phyloP scores from a whole-genome alignment of 2,329 filamentous ascomycete species.

The Lecanicillium sp. region DNA sequence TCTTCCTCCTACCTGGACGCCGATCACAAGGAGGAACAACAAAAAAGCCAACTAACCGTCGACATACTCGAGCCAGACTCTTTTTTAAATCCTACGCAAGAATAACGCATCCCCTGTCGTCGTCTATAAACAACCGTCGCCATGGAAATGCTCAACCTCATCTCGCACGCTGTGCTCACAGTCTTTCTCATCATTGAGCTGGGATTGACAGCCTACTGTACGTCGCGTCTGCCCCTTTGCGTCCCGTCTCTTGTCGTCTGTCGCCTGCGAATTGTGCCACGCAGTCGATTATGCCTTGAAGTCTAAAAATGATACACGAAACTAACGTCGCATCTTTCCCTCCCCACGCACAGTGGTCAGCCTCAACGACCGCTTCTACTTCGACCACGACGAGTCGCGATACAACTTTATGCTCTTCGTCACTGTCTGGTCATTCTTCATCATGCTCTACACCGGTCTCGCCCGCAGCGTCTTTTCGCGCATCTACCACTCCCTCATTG shows the following conservation, averaged over 20 bases:
- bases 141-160: constrained; percentile 50
- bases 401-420: constrained; percentile 76
- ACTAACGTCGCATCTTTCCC: neutral
- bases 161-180: constrained; percentile 55
- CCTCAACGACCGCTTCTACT: constrained; percentile 21
- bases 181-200: constrained; percentile 67
- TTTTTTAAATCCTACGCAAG: no score
- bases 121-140: constrained; percentile 12
- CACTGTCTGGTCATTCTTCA: constrained; percentile 65
- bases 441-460: constrained; percentile 61
- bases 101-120: no score
- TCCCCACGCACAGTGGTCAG: constrained; percentile 40
- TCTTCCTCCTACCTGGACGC: neutral
- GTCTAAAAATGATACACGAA: neutral
- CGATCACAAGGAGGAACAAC: neutral
- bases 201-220: constrained; percentile 67
- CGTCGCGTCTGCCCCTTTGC: constrained; percentile 14
- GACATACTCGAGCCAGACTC: neutral
- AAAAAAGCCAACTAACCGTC: neutral
- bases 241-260: neutral
- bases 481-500: constrained; percentile 54
- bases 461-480: constrained; percentile 54
- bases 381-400: constrained; percentile 35
- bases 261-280: no score
- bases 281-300: constrained; percentile 1